phyloP scores from a whole-genome alignment of 495 filamentous ascomycete species.

The Glutinoglossum americanum region DNA sequence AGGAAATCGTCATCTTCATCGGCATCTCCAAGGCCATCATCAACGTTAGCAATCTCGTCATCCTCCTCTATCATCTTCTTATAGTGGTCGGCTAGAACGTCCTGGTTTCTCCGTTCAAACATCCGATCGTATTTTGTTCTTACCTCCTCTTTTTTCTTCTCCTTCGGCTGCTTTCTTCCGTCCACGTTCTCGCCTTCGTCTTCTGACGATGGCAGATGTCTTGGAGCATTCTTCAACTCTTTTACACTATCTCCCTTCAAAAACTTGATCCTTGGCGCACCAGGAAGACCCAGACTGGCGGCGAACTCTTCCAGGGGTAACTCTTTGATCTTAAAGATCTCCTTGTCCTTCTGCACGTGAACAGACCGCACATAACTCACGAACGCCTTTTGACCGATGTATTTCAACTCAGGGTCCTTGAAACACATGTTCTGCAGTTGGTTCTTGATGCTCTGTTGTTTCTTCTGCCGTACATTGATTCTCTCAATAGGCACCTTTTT shows the following conservation, averaged over 20 bases:
- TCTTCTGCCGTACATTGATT: constrained; percentile 72
- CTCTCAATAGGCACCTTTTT: constrained; percentile 72
- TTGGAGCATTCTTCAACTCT: constrained; percentile 64
- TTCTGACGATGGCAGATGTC: constrained; percentile 30
- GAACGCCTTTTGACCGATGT: constrained; percentile 90
- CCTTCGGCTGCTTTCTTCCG: constrained; percentile 25
- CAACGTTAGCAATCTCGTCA: constrained; percentile 17
- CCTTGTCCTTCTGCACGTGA: constrained; percentile 78
- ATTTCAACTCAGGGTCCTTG: constrained; percentile 84
- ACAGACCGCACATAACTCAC: constrained; percentile 67
- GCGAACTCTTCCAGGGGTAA: constrained; percentile 73
- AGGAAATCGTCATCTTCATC: constrained; percentile 64
- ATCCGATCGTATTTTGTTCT: constrained; percentile 90
- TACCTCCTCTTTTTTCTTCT: constrained; percentile 39
- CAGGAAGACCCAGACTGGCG: constrained; percentile 65
- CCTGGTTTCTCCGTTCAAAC: constrained; percentile 88
- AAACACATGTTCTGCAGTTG: constrained; percentile 86
- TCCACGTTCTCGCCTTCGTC: constrained; percentile 28
- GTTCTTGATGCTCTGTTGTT: constrained; percentile 63
- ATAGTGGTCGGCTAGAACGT: constrained; percentile 84
- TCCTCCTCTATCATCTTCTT: constrained; percentile 59
- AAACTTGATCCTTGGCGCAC: constrained; percentile 77
- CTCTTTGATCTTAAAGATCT: constrained; percentile 62
- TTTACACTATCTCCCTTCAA: constrained; percentile 74
- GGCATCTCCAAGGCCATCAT: constrained; percentile 24